Conservation (phyloP, 2,329 filamentous ascomycete species). For the Dichotomopilus funicola region DNA sequence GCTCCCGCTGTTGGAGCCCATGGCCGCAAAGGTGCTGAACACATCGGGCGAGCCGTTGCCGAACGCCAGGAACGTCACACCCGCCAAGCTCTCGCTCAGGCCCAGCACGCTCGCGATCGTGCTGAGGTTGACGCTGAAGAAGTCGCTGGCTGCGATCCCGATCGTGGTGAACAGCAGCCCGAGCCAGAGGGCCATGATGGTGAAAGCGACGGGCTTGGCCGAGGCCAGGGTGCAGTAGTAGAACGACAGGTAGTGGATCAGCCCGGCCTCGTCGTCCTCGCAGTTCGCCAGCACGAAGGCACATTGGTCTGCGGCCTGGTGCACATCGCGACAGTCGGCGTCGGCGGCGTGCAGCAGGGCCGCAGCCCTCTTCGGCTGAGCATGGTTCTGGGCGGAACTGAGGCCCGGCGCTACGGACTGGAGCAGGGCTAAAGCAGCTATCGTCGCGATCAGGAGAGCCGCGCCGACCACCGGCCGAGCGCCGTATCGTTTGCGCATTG, state of each 20-base stretch:
- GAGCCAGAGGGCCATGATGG: slow-evolving; percentile 73
- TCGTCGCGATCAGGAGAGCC: slow-evolving; percentile 39
- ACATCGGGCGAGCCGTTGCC: slow-evolving; percentile 98
- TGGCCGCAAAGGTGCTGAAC: slow-evolving; percentile 96
- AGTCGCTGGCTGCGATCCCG: slow-evolving; percentile 95
- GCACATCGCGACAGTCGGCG: slow-evolving; percentile 69
- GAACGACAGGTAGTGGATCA: slow-evolving; percentile 79
- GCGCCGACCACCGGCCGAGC: slow-evolving; percentile 45
- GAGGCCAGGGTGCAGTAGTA: slow-evolving; percentile 78
- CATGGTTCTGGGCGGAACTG: neutral
- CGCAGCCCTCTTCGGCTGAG: neutral
- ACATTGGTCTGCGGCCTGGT: slow-evolving; percentile 73
- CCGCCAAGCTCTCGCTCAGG: slow-evolving; percentile 91
- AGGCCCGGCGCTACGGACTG: slow-evolving; percentile 5
- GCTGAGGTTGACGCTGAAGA: slow-evolving; percentile 94
- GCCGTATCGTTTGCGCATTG: slow-evolving; percentile 34
- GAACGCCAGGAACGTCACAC: slow-evolving; percentile 93
- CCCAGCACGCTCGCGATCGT: slow-evolving; percentile 85
- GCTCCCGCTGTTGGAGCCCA: slow-evolving; percentile 95
- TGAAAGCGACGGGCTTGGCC: slow-evolving; percentile 70
- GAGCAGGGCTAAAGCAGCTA: slow-evolving; percentile 41
- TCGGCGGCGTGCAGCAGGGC: slow-evolving; percentile 8
- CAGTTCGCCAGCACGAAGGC: slow-evolving; percentile 79
- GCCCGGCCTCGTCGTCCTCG: slow-evolving; percentile 79
- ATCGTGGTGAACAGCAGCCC: slow-evolving; percentile 91